Evolutionary conservation across 371 early-diverging fungal genomes (phyloP).

Genomic region (Umbelopsis sp.): DNA sequence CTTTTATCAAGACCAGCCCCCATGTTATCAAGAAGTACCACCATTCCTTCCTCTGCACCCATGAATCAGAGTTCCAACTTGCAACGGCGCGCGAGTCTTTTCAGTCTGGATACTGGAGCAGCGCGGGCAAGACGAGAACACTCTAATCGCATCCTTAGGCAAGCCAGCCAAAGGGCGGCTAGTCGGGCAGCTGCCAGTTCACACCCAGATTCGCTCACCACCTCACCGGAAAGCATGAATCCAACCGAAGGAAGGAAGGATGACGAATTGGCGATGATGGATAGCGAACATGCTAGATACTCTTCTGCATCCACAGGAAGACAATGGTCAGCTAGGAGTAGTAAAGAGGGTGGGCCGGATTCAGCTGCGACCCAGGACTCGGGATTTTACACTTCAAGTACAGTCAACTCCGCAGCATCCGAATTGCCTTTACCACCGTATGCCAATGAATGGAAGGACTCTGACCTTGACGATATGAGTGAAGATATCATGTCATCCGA

Average conservation of each 20-base stretch:
- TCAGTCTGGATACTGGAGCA: slow-evolving; percentile 55
- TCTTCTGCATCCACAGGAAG: neutral
- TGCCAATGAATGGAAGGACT: neutral
- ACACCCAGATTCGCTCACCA: neutral
- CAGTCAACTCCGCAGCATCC: slow-evolving; percentile 3
- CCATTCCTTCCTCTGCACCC: neutral
- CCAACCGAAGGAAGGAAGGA: neutral
- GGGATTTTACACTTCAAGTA: slow-evolving; percentile 13
- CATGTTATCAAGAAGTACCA: slow-evolving; percentile 9
- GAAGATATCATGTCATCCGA: slow-evolving; percentile 26
- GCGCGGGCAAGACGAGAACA: slow-evolving; percentile 35
- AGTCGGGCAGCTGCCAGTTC: neutral
- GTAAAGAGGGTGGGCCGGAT: slow-evolving; percentile 10
- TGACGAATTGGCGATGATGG: neutral
- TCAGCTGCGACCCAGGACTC: neutral
- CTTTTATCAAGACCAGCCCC: slow-evolving; percentile 1
- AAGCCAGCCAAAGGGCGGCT: slow-evolving; percentile 20
- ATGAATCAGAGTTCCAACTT: slow-evolving; percentile 12
- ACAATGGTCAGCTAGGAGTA: slow-evolving; percentile 2
- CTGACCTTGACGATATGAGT: slow-evolving; percentile 30
- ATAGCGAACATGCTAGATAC: neutral
- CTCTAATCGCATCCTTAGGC: slow-evolving; percentile 6
- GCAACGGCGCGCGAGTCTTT: slow-evolving; percentile 45
- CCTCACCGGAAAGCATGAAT: neutral
- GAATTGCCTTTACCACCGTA: neutral